Base-by-base conservation (phyloP, 805 yeast genomes). In the Vanderwaltozyma yarrowii region DNA sequence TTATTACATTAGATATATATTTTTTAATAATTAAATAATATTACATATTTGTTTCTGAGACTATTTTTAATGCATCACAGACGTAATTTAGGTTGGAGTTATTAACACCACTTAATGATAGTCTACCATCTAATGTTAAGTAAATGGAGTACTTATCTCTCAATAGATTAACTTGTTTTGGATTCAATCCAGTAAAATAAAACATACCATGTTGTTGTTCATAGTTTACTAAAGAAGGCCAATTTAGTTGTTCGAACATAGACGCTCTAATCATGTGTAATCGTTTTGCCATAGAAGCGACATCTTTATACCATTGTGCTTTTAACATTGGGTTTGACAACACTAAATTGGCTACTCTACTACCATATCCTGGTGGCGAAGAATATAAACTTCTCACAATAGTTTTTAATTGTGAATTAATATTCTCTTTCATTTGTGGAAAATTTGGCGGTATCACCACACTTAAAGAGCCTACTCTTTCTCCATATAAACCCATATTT, bases 401-500 rank as follows among this genome's bases (percentile, higher is more conserved):
- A 56, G 74, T 77, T 69, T 85, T 84, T 60, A 89, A 67, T 66
- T 85, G 94, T 5, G 92, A 84, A 64, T 70, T 87, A 51, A 78
- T 73, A 43, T 50, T 66, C 44, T 58, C 68, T 52, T 69, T 71
- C 78, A 49, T 73, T 65, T 65, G 84, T n/a, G 9, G 26, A n/a
- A 27, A 17, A 15, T 17, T 36, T 21, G 39, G 42, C 18, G 83
- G 73, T 33, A 76, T 59, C 19, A 78, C 64, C 10, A 81, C 73
- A 14, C 54, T 50, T 47, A 87, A 67, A 11, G 95, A 83, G 7
- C 96, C 96, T 31, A 83, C 83, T 58, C 97, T 76, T 67, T 89
- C 96, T 53, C 96, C 96, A 60, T 88, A 88, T 52, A 88, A 74
- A 28, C 97, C 97, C 77, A 85, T 79, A 64, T 88, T 88, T 61